phyloP scores from a whole-genome alignment of 176 grass and related monocot genomes.

The Saccharum spontaneum region DNA sequence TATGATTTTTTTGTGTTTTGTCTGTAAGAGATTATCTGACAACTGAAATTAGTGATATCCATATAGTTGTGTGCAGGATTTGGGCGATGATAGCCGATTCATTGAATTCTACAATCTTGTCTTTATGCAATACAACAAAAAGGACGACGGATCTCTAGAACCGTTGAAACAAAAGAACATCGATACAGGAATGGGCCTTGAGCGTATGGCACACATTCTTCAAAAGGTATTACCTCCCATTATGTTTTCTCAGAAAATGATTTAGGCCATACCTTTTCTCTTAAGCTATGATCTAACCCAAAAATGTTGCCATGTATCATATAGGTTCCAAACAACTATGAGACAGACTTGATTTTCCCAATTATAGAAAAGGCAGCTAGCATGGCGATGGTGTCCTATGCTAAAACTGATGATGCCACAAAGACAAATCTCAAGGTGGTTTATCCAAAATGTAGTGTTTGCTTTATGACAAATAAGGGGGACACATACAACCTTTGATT shows the following conservation, averaged over 20 bases:
- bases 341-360: conserved; percentile 94
- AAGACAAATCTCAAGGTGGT: conserved; percentile 86
- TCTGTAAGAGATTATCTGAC: conserved; percentile 20
- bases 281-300: conserved; percentile 27
- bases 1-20: conserved; percentile 12
- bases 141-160: conserved; percentile 87
- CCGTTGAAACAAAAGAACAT: conserved; percentile 93
- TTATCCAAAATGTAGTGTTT: conserved; percentile 24
- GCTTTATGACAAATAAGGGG: conserved; percentile 4
- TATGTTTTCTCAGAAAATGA: not conserved
- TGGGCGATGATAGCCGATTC: conserved; percentile 88
- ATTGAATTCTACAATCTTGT: conserved; percentile 99
- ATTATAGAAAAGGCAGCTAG: conserved; percentile 85
- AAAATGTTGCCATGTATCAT: conserved; percentile 9
- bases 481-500: conserved; percentile 21
- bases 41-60: conserved; percentile 66
- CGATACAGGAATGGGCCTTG: conserved; percentile 96
- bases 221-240: conserved; percentile 64
- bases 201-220: conserved; percentile 96
- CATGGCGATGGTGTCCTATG: conserved; percentile 70
- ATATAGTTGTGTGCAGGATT: conserved; percentile 89
- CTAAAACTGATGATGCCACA: conserved; percentile 57
- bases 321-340: conserved; percentile 99
- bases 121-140: conserved; percentile 99
- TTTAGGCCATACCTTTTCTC: not conserved